Conservation (phyloP, 305 asterid genomes). For the Fraxinus platypoda region DNA sequence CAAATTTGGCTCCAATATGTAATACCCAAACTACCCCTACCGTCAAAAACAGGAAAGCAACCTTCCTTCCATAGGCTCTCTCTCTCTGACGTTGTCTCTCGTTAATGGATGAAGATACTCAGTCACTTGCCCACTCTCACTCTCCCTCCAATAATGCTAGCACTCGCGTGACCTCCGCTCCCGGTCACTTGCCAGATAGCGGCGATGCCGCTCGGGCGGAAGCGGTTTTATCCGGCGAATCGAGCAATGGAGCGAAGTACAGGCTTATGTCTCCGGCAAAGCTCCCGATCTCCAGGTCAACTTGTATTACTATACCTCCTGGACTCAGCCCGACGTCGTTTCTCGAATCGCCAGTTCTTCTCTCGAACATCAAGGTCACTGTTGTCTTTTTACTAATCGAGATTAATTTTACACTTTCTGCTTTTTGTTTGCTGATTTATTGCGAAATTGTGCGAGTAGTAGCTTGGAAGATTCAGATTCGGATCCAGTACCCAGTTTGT, state of each 20-base stretch:
- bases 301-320: constrained; percentile 87
- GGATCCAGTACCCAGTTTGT: constrained; percentile 39
- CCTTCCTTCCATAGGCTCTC: not conserved
- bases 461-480: constrained; percentile 32
- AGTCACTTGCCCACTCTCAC: constrained; percentile 38
- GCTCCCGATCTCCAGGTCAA: constrained; percentile 94
- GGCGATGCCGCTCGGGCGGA: constrained; percentile 5
- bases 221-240: constrained; percentile 33
- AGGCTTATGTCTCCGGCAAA: constrained; percentile 94
- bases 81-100: constrained; percentile 24
- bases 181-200: constrained; percentile 1
- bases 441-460: not conserved
- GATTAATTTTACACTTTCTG: not conserved
- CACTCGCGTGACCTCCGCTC: constrained; percentile 8
- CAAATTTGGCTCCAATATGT: constrained; percentile 7
- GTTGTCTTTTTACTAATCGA: not conserved
- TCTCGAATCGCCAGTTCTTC: constrained; percentile 94
- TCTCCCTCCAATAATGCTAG: constrained; percentile 26
- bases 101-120: constrained; percentile 52
- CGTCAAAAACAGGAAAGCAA: not conserved
- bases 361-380: constrained; percentile 84
- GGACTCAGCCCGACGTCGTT: constrained; percentile 95
- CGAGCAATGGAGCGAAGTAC: constrained; percentile 70
- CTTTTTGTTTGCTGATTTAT: not conserved
- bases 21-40: not conserved